These are phyloP conservation scores for Dendrobium nobile DNA, from an alignment of 106 monocot species.

Conservation along the genomic window DNA sequence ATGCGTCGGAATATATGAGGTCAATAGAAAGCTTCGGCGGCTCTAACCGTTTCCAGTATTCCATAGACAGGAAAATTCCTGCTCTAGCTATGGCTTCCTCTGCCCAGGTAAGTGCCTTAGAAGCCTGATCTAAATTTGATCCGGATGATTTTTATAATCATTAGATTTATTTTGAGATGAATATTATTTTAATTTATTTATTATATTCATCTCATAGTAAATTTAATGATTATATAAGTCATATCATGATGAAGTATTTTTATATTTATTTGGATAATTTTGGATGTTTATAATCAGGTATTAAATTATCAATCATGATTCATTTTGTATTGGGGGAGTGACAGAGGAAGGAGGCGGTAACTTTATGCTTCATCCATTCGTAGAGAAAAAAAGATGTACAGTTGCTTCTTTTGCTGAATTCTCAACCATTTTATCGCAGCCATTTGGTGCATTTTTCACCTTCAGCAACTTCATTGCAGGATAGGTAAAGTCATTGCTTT, in stretches of 20 bases:
- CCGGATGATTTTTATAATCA: no score
- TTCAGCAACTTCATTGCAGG: background rate
- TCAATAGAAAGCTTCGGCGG: slow-evolving; percentile 51
- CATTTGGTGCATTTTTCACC: background rate
- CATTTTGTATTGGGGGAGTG: background rate
- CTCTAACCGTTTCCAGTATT: slow-evolving; percentile 35
- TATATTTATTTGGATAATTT: background rate
- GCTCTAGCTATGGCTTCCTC: slow-evolving; percentile 5
- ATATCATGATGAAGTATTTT: background rate
- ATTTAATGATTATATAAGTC: background rate
- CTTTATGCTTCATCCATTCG: background rate
- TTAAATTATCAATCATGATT: background rate
- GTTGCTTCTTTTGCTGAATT: background rate
- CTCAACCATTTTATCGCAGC: background rate
- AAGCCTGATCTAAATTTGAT: no score
- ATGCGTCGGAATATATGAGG: slow-evolving; percentile 61
- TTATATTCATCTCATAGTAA: background rate
- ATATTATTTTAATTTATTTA: no score
- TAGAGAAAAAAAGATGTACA: slow-evolving; percentile 4
- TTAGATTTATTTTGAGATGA: no score
- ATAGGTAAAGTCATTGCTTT: no score
- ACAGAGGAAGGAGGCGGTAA: background rate
- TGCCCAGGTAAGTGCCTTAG: background rate
- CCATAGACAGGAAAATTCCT: slow-evolving; percentile 17
- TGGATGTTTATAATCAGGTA: background rate